Conservation (phyloP, 2,329 filamentous ascomycete genomes). For the Aspergillus hiratsukae region DNA sequence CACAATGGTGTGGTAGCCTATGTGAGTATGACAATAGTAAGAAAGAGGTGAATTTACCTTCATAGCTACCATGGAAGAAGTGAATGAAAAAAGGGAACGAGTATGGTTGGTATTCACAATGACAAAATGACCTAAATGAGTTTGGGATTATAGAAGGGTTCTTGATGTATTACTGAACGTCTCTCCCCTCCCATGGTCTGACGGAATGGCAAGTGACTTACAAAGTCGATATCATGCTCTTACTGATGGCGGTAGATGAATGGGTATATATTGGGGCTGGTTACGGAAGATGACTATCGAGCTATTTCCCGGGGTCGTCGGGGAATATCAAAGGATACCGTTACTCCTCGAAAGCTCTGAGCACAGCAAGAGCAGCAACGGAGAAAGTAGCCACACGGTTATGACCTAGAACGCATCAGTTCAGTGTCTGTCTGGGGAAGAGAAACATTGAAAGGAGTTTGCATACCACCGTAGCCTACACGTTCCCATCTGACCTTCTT, state of each 20-base stretch:
- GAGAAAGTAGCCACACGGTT: constrained; percentile 40
- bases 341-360: constrained; percentile 35
- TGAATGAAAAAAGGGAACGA: no score
- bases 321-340: neutral
- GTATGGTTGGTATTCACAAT: no score
- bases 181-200: neutral
- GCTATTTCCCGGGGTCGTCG: neutral
- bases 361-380: constrained; percentile 33
- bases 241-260: neutral
- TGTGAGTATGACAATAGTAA: no score
- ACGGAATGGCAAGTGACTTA: neutral
- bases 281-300: neutral
- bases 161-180: neutral
- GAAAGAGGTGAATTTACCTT: no score
- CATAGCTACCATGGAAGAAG: no score
- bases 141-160: neutral
- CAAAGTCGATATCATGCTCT: neutral
- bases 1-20: no score
- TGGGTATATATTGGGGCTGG: neutral
- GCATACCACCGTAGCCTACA: constrained; percentile 40
- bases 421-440: neutral
- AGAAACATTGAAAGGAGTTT: neutral
- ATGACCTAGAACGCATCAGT: constrained; percentile 27
- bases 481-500: constrained; percentile 44
- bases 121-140: no score